Evolutionary conservation across 2,329 filamentous ascomycete genomes (phyloP).

Genomic region (Thyridium curvatum): DNA sequence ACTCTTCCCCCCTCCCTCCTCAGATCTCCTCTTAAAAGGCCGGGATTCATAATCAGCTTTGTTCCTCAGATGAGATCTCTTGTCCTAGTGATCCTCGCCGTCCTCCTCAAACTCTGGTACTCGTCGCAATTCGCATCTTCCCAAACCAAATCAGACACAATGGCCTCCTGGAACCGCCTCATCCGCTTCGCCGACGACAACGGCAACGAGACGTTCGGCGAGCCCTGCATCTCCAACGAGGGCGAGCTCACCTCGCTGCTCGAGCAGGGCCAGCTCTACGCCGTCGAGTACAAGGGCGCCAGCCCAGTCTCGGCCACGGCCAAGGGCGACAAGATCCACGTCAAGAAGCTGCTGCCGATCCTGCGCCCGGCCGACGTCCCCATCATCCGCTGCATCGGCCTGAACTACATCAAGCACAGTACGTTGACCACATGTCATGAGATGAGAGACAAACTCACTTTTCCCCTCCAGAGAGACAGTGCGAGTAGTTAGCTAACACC

Average conservation of each 20-base stretch:
- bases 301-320: neutral
- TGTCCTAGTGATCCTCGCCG: too few relatives aligned
- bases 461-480: neutral
- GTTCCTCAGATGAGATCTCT: too few relatives aligned
- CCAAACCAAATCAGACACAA: neutral
- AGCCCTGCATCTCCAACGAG: constrained; percentile 1
- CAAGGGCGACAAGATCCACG: neutral
- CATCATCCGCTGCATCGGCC: constrained; percentile 3
- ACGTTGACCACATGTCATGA: neutral
- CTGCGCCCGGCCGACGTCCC: constrained; percentile 1
- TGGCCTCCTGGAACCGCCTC: constrained; percentile 1
- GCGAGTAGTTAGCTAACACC: neutral
- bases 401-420: constrained; percentile 7
- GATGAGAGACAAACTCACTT: too few relatives aligned
- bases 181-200: constrained; percentile 2
- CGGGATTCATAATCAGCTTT: too few relatives aligned
- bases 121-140: neutral
- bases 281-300: neutral
- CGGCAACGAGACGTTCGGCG: constrained; percentile 2
- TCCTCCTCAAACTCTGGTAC: too few relatives aligned
- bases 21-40: too few relatives aligned
- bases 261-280: neutral
- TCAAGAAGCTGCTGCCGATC: neutral
- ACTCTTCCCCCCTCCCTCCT: too few relatives aligned
- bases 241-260: neutral